Percentiles rank a stretch among this genome's conserved stretches.
Conservation (phyloP, 192 early-diverging fungal species). For the Linnemannia elongata region DNA sequence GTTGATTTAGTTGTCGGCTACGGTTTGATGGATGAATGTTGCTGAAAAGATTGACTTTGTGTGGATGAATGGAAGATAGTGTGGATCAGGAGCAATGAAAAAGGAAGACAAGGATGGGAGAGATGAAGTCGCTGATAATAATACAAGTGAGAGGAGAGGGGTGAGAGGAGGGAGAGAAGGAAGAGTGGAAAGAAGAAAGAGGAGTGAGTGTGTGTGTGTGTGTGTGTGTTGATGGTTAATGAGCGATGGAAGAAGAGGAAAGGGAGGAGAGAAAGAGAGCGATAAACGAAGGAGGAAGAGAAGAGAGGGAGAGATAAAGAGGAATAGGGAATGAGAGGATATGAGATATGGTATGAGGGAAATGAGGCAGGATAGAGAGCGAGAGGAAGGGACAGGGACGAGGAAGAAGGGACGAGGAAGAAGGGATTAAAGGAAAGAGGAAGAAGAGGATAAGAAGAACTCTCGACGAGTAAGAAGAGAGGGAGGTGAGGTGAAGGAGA, state of each 20-base stretch:
- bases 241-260: neutral
- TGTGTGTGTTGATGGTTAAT: too few relatives aligned
- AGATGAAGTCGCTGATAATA: neutral
- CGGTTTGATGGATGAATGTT: too few relatives aligned
- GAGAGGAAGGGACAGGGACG: neutral
- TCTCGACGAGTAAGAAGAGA: too few relatives aligned
- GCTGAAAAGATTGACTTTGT: too few relatives aligned
- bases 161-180: neutral
- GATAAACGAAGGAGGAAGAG: neutral
- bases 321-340: neutral
- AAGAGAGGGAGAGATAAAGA: constrained; percentile 1
- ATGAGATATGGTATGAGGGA: neutral
- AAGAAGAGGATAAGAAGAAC: too few relatives aligned
- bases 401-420: neutral
- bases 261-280: neutral
- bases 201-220: too few relatives aligned
- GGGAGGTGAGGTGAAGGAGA: neutral
- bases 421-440: neutral
- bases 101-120: neutral
- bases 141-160: neutral
- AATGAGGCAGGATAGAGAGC: neutral
- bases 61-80: neutral
- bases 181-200: neutral
- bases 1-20: neutral
- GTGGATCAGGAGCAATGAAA: neutral